A percentile compares a stretch with the other conserved stretches of the same genome.
phyloP scores from a whole-genome alignment of 2,329 filamentous ascomycete genomes.

The Leptographium galeiforme region DNA sequence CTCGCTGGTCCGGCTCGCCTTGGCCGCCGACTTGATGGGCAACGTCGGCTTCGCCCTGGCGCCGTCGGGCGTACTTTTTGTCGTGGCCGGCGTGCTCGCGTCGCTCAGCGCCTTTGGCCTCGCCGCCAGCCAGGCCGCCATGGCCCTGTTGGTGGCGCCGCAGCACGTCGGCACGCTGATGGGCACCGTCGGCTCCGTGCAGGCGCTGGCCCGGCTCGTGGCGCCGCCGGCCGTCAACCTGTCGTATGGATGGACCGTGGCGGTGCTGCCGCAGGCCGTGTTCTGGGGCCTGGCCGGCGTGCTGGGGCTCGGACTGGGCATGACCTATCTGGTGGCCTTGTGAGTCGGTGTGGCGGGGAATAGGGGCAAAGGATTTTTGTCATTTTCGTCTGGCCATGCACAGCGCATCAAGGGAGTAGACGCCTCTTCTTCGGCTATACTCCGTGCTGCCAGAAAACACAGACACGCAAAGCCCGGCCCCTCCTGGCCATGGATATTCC shows the following conservation, averaged over 20 bases:
- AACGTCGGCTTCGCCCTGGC: background rate
- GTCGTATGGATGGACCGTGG: background rate
- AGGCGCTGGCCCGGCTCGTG: background rate
- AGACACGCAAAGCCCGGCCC: too few relatives aligned
- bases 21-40: background rate
- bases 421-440: too few relatives aligned
- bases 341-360: too few relatives aligned
- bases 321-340: background rate
- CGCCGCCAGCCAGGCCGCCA: background rate
- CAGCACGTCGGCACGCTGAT: conserved; percentile 1
- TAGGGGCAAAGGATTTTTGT: too few relatives aligned
- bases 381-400: too few relatives aligned
- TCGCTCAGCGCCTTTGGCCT: background rate
- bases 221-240: background rate
- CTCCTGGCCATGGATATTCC: too few relatives aligned
- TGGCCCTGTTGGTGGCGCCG: background rate
- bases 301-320: background rate
- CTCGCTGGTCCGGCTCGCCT: background rate
- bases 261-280: background rate
- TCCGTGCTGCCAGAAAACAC: too few relatives aligned
- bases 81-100: background rate
- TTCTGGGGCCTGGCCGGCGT: background rate
- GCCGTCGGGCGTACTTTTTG: background rate
- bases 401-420: too few relatives aligned
- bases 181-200: background rate